Evolutionary conservation across 129 eudicot genomes (phyloP), one percentile per base, ranked within the genome.

Genomic region (Chrysanthemum makinoi): DNA sequence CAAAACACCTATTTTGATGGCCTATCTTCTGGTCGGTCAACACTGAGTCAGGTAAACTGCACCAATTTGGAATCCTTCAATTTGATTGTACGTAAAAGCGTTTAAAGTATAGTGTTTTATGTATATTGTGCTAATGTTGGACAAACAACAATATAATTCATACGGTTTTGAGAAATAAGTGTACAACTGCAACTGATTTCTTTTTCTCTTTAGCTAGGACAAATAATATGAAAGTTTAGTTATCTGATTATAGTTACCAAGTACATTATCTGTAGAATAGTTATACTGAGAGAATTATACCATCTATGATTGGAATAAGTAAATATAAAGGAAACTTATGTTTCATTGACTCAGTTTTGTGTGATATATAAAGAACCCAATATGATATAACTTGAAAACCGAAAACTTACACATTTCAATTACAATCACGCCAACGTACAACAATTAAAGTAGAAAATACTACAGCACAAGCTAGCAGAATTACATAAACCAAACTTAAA

Each of bases 401-500:
- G n/a, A 54, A 39, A 77, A 53, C 9, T 53, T n/a, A 55, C 68
- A 71, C 52, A 64, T 63, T 44, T 70, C 50, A 54, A 70, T 77
- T 18, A 54, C 72, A 71, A 70, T 77, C 72, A 76, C 78, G 48
- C 74, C 52, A 76, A 52, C 47, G 11, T 76, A 71, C 81, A 76
- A 56, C 78, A 81, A 17, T 20, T 50, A 13, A 63, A 62, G 44
- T 26, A 62, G 18, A 70, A 63, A 63, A 52, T 53, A 69, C 63
- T 68, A 58, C 33, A 76, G 1, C 71, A 69, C 76, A 77, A 62
- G n/a, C 71, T 51, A 77, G 46, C 46, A 39, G 18, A 62, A 52
- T 61, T 49, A 69, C 39, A 62, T 50, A 22, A 44, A 22, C 56
- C 62, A 77, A 46, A 70, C 66, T 39, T 46, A 57, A 2, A 24